Conservation (phyloP, 805 yeast genomes). For the Debaryomyces prosopidis region DNA sequence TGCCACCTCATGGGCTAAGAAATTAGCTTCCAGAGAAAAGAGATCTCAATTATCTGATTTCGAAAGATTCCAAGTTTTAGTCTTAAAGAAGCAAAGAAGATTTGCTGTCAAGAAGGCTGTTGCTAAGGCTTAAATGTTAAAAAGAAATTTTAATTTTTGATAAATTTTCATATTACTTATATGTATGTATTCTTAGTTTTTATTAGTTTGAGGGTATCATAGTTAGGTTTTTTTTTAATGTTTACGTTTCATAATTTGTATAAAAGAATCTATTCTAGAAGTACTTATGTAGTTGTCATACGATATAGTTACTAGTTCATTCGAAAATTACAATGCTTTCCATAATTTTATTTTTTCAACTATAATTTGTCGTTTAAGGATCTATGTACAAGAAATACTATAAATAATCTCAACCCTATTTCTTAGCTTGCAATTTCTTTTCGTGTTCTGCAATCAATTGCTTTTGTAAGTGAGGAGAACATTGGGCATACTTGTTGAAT, state of each 20-base stretch:
- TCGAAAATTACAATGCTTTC: too few species aligned
- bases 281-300: not conserved
- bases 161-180: slow-evolving; percentile 15
- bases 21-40: slow-evolving; percentile 91
- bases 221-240: slow-evolving; percentile 29
- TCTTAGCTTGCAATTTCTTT: slow-evolving; percentile 21
- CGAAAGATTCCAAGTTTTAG: slow-evolving; percentile 99
- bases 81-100: slow-evolving; percentile 96
- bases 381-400: slow-evolving; percentile 13
- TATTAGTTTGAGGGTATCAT: slow-evolving; percentile 24
- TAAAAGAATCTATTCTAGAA: slow-evolving; percentile 8
- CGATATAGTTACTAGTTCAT: too few species aligned
- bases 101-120: slow-evolving; percentile 92
- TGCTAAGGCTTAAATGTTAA: slow-evolving; percentile 79
- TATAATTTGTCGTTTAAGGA: not conserved
- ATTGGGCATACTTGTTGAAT: slow-evolving; percentile 88
- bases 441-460: slow-evolving; percentile 82
- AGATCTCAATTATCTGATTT: slow-evolving; percentile 94
- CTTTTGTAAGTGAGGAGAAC: slow-evolving; percentile 85
- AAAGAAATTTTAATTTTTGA: slow-evolving; percentile 12
- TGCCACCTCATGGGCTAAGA: slow-evolving; percentile 95
- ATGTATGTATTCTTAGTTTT: slow-evolving; percentile 30
- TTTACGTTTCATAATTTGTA: slow-evolving; percentile 23
- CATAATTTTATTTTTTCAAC: not conserved
- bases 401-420: slow-evolving; percentile 2